Base-by-base conservation (phyloP, 176 grass and related monocot species). In the Phyllostachys edulis region DNA sequence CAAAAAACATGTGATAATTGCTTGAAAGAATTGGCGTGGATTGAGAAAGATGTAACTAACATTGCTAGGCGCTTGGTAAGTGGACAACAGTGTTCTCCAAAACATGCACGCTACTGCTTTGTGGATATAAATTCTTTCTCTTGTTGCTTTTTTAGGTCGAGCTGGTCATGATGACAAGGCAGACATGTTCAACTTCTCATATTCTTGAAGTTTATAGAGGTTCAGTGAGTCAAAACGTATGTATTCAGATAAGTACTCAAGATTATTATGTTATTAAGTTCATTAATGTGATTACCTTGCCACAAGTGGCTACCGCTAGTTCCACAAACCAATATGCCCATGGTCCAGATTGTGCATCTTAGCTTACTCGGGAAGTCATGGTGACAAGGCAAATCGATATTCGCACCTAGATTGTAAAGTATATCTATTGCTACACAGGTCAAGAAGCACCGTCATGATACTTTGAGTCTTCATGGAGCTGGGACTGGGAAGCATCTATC, bases 131-230 rank as follows among this genome's bases (percentile, higher is more conserved):
- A n/a, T n/a, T n/a, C n/a, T n/a, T n/a, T n/a, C n/a, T 26, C 62
- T 66, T 66, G 27, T 80, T 41, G 29, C 67, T 81, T 82, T 26
- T 93, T 64, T 88, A 98, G 95, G 90, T 91, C 14, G 92, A 94
- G n/a, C 81, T 98, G 50, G 83, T 98, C 80, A 70, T 56, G 50
- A 24, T 26, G 55, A 79, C 86, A 42, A 46, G 59, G 29, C 91
- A 84, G 20, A 20, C 78, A 38, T 84, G 57, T 79, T 98, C 96
- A 44, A 83, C 87, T 37, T 86, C 85, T 87, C 86, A 98, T 83
- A 83, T 95, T 85, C 93, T 98, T 85, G 96, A 98, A 87, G 96
- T 98, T 80, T 95, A 89, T 75, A 93, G 87, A 73, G 96, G 96
- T 54, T 95, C 93, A 18, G 4, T 89, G 17, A 98, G 67, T 71